Base-by-base conservation (phyloP, 2,329 filamentous ascomycete genomes). In the Cladophialophora chaetospira region DNA sequence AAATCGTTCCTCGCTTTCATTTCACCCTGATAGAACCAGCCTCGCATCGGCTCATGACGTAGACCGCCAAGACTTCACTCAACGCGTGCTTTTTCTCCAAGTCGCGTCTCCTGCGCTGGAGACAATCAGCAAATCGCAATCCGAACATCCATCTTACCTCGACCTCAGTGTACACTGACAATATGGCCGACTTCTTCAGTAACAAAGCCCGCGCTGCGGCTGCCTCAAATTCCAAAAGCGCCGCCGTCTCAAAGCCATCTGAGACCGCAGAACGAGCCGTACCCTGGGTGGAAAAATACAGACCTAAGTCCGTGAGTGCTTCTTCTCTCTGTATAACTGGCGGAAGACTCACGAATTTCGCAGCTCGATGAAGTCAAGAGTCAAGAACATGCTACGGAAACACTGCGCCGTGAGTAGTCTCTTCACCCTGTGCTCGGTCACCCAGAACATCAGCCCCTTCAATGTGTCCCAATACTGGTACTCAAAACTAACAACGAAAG, bases 371-470 rank as follows among this genome's bases (percentile, higher is more conserved):
- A 99, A 82, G 92, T 99, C 63, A 90, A 94, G 17, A 93, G 93
- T 10, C 94, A 99, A 82, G 94, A 99, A 68, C 94, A 99, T 75
- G 97, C 94, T 5, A 89, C 96, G 55, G 91, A 89, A 53, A 88
- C 97, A 65, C 86, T 99, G 38, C 89, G 93, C 71, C 84, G 94
- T n/a, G n/a, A n/a, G n/a, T n/a, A n/a, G n/a, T n/a, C n/a, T n/a
- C n/a, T n/a, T n/a, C n/a, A n/a, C n/a, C n/a, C n/a, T n/a, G n/a
- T n/a, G n/a, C n/a, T n/a, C n/a, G n/a, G n/a, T n/a, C n/a, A n/a
- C n/a, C n/a, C n/a, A n/a, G n/a, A n/a, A n/a, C n/a, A n/a, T n/a
- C n/a, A n/a, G n/a, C n/a, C n/a, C n/a, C n/a, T n/a, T n/a, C n/a
- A n/a, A n/a, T n/a, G n/a, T n/a, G n/a, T n/a, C n/a, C n/a, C n/a